Base-by-base conservation (phyloP, 2,329 filamentous ascomycete species). In the Colletotrichum sp. region DNA sequence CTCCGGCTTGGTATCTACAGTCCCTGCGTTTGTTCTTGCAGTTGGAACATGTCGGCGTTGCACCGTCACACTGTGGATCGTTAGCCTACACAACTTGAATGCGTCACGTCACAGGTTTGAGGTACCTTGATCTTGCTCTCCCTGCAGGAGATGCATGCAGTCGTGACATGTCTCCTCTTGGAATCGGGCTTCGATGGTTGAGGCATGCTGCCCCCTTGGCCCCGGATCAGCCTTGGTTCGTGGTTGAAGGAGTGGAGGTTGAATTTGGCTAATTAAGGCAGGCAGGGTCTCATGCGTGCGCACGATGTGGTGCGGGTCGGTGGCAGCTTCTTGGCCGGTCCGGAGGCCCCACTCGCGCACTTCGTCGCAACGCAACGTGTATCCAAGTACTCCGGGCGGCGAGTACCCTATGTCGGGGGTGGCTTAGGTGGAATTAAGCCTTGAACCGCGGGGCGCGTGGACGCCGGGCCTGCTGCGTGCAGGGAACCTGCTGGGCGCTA, bases 61-160 rank as follows among this genome's bases (percentile, higher is more conserved):
- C 67, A 10, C 67, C 67, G 18, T 74, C 67, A 36, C 72, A 74
- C 72, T 74, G 8, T 24, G 34, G 8, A 65, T 3, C 26, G 10
- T 52, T 15, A 26, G 59, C 64, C 39, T 24, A 30, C 30, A 30
- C 30, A 30, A 30, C 1, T 30, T 30, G 30, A 30, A 30, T 30
- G 30, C 30, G 3, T 30, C 30, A 30, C 30, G 30, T 30, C 30
- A 30, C 30, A 30, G 30, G 30, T 30, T 30, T 30, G 30, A 28
- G 9, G 73, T 81, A 86, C 85, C 78, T 85, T 84, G 76, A 87
- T 84, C 66, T 87, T 87, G 77, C 86, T 87, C 78, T 87, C 86
- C 28, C 86, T 84, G 75, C 86, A 87, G 28, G 85, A 84, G 34
- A 87, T 85, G 71, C 86, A 87, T 12, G 85, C 86, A 3, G 85